Evolutionary conservation across 1,284 basidiomycete species (phyloP).

Genomic region (Malassezia arunalokei): DNA sequence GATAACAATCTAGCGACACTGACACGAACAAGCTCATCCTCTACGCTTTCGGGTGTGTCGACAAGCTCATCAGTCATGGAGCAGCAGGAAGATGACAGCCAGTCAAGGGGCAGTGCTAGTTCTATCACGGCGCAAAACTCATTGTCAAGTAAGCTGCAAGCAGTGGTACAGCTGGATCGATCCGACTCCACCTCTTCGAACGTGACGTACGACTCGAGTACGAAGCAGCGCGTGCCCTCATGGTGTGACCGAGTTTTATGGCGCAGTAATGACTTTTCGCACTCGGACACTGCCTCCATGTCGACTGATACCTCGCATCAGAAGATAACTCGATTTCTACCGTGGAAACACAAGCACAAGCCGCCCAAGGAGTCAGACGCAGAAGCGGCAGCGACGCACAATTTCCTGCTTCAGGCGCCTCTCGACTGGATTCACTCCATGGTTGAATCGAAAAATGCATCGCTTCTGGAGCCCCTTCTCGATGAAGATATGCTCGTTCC

Average conservation of each 20-base stretch:
- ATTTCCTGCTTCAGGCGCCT: neutral
- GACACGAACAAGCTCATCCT: neutral
- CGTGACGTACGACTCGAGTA: constrained; percentile 48
- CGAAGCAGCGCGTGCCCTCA: constrained; percentile 50
- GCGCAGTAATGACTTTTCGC: constrained; percentile 23
- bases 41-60: constrained; percentile 1
- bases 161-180: neutral
- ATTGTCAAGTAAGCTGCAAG: neutral
- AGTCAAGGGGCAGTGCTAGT: no score
- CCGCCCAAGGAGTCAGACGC: neutral
- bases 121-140: neutral
- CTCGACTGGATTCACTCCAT: neutral
- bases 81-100: neutral
- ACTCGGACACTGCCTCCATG: neutral
- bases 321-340: neutral
- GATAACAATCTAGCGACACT: neutral
- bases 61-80: constrained; percentile 8
- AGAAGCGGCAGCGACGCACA: neutral
- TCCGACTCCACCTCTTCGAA: neutral
- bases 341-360: neutral
- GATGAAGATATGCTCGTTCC: neutral
- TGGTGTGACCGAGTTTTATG: constrained; percentile 48
- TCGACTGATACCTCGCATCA: neutral
- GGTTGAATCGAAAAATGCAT: neutral
- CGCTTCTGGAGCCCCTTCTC: neutral